A percentile compares a stretch with the other conserved stretches of the same genome.
Evolutionary conservation across 1,284 basidiomycete genomes (phyloP).

Genomic region (Heterobasidion occidentale): DNA sequence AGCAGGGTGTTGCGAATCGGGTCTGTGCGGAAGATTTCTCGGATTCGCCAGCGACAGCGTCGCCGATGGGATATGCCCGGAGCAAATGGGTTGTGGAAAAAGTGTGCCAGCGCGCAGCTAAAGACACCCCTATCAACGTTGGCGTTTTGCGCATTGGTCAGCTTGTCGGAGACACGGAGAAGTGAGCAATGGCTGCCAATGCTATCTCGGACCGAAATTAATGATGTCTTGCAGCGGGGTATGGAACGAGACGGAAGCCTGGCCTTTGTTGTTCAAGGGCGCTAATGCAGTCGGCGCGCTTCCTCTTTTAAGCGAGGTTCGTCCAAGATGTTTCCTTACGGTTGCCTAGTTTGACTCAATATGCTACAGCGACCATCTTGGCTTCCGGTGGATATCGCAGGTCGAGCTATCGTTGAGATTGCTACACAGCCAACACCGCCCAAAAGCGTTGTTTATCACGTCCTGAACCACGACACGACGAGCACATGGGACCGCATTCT

Average conservation of each 20-base stretch:
- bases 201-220: neutral
- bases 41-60: slow-evolving; percentile 27
- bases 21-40: slow-evolving; percentile 30
- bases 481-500: slow-evolving; percentile 8
- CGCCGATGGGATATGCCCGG: slow-evolving; percentile 46
- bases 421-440: slow-evolving; percentile 28
- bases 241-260: slow-evolving; percentile 54
- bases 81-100: slow-evolving; percentile 60
- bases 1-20: neutral
- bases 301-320: slow-evolving; percentile 33
- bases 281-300: slow-evolving; percentile 35
- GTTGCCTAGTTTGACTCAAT: too few species aligned
- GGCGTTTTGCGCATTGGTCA: neutral
- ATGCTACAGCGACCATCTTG: slow-evolving; percentile 29
- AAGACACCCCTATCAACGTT: neutral
- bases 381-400: slow-evolving; percentile 54
- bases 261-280: slow-evolving; percentile 24
- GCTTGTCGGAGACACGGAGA: neutral
- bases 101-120: slow-evolving; percentile 34
- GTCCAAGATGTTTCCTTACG: too few species aligned
- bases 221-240: slow-evolving; percentile 28
- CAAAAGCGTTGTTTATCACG: neutral
- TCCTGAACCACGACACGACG: neutral
- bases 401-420: slow-evolving; percentile 41
- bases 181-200: neutral